Conservation (phyloP, 2,329 filamentous ascomycete genomes). For the Penicillium capsulatum region DNA sequence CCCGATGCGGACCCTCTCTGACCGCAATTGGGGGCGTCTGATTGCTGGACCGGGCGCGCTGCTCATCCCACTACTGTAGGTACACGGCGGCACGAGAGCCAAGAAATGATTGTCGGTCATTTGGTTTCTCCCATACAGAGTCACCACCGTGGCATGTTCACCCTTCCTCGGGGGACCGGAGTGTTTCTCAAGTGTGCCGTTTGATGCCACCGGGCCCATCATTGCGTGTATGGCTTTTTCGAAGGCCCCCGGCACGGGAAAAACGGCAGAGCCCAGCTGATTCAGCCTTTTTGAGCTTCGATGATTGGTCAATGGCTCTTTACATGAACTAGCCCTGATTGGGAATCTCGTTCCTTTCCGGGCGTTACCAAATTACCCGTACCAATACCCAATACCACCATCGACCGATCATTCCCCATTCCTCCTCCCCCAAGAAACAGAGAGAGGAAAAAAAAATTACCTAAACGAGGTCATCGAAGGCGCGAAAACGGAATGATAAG, state of each 20-base stretch:
- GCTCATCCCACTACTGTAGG: slow-evolving; percentile 31
- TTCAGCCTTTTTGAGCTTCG: slow-evolving; percentile 6
- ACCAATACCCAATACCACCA: background rate
- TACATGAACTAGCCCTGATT: too few species aligned
- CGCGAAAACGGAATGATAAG: slow-evolving; percentile 23
- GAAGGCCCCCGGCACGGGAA: too few species aligned
- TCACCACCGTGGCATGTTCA: too few species aligned
- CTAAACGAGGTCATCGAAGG: background rate
- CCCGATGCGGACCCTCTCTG: slow-evolving; percentile 16
- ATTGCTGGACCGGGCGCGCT: slow-evolving; percentile 19
- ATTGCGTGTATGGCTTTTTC: too few species aligned
- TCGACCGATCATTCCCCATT: too few species aligned
- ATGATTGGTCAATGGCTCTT: too few species aligned
- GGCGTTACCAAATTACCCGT: slow-evolving; percentile 1
- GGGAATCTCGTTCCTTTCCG: slow-evolving; percentile 19
- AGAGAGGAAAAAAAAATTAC: slow-evolving; percentile 3
- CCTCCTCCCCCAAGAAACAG: background rate
- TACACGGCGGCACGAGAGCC: slow-evolving; percentile 26
- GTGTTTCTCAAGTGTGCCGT: too few species aligned
- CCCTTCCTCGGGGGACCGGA: too few species aligned
- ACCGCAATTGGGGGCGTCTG: slow-evolving; percentile 13
- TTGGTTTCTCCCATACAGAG: background rate
- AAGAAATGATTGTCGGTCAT: slow-evolving; percentile 14
- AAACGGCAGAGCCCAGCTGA: slow-evolving; percentile 13
- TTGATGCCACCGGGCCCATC: too few species aligned